Base-by-base conservation (phyloP, 2,329 filamentous ascomycete species). In the Beauveria brongniartii region DNA sequence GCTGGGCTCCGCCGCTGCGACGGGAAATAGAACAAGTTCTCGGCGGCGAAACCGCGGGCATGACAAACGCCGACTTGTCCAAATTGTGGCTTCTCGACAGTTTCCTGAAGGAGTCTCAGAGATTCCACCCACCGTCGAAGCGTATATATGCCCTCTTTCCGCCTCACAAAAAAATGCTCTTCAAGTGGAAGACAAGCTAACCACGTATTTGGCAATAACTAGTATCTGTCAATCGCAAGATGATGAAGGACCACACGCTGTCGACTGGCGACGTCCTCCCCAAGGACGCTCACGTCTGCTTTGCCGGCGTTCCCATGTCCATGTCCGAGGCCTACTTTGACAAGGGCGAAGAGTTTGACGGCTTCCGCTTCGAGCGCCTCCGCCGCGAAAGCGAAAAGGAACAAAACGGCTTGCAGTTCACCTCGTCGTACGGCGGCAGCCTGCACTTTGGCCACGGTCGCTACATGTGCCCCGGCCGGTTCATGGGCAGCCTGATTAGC, bases 261-360 rank as follows among this genome's bases (percentile, higher is more conserved):
- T 47, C 44, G 20, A 12, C 44, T 16, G 44, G 44, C 22, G 44
- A 47, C 9, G 44, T 47, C 14, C 44, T 47, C 14, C 44, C 44
- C 44, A 47, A 47, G 7, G 44, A 47, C 44, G 44, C 44, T 1
- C 44, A 47, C 44, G 20, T 47, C 44, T 47, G 44, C 44, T 47
- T 47, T 47, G 44, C 44, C 7, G 44, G 44, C 14, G 44, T 47
- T 8, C 44, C 44, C 20, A 47, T 47, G 44, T 47, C 44, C 44
- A 47, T 47, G 44, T 47, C 44, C 8, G 44, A 47, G 6, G 44
- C 24, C 8, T 47, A 47, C 44, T 47, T 47, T 68, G 44, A 47
- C 8, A 26, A 26, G 8, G 20, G 9, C 44, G 22, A 47, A 0
- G 44, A 47, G 44, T 47, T 47, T 47, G 44, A 47, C 44, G 44